Conservation (phyloP, 768 basidiomycete genomes). For the Hericium alpestre region DNA sequence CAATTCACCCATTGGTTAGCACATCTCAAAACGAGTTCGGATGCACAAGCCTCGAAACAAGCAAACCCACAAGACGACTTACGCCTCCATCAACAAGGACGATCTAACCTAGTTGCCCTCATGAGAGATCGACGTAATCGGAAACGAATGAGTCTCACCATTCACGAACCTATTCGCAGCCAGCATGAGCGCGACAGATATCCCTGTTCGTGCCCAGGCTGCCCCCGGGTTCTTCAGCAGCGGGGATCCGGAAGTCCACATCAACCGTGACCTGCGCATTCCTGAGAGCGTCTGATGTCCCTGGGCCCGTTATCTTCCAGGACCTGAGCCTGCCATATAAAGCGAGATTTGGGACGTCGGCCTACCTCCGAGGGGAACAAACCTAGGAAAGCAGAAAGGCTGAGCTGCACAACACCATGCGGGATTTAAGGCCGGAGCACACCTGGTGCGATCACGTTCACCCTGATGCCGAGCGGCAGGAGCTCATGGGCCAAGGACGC, state of each 20-base stretch:
- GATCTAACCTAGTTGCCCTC: neutral
- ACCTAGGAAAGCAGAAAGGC: constrained; percentile 5
- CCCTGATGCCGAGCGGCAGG: constrained; percentile 36
- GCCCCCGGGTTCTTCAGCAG: neutral
- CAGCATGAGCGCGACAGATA: neutral
- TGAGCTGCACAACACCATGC: neutral
- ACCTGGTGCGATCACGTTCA: constrained; percentile 39
- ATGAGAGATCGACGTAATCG: neutral
- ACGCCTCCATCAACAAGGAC: neutral
- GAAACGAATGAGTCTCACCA: neutral
- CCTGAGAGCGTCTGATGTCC: neutral
- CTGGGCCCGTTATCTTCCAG: neutral
- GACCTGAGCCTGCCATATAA: neutral
- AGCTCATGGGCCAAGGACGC: constrained; percentile 37
- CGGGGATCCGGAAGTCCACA: neutral
- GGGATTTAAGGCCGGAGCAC: no score
- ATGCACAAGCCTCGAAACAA: no score
- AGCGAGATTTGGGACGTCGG: neutral
- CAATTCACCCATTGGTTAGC: no score
- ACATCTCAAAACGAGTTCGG: no score
- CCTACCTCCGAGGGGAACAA: neutral
- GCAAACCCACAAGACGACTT: neutral
- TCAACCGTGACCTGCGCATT: neutral
- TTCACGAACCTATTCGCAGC: neutral
- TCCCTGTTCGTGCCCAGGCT: neutral